Evolutionary conservation across 352 stramenopile genomes (phyloP).

Genomic region (Phytopythium helicoides): DNA sequence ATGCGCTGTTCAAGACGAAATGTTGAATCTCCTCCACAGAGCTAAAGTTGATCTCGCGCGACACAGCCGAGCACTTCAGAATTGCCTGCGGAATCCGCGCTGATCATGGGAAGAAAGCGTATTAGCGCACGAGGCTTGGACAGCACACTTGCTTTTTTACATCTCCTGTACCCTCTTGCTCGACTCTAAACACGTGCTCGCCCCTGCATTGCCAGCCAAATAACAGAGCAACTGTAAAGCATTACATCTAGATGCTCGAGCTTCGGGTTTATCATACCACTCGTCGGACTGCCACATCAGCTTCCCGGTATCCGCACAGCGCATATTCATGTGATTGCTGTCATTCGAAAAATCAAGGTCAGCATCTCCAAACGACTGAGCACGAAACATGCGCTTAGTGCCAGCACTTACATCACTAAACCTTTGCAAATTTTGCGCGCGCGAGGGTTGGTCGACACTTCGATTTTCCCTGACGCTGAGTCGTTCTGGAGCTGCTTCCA

Average conservation of each 20-base stretch:
- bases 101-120: constrained; percentile 9
- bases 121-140: not conserved
- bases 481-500: constrained; percentile 80
- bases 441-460: constrained; percentile 64
- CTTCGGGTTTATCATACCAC: constrained; percentile 26
- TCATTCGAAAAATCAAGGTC: too few relatives aligned
- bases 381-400: too few relatives aligned
- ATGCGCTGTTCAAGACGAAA: constrained; percentile 93
- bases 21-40: constrained; percentile 86
- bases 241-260: not conserved
- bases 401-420: constrained; percentile 57
- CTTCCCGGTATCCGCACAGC: constrained; percentile 71
- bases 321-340: constrained; percentile 91
- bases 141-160: too few relatives aligned
- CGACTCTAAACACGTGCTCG: constrained; percentile 59
- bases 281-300: constrained; percentile 85
- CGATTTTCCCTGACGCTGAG: constrained; percentile 50
- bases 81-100: constrained; percentile 80
- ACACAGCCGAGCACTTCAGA: constrained; percentile 88
- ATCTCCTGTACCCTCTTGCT: constrained; percentile 60
- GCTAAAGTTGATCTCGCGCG: constrained; percentile 94
- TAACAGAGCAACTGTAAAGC: not conserved
- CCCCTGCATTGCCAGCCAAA: constrained; percentile 24
- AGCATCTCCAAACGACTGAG: not conserved
- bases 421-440: constrained; percentile 70